Evolutionary conservation across 2,329 filamentous ascomycete genomes (phyloP), one percentile per base, ranked within the genome.

Genomic region (Xylariaceae sp.): DNA sequence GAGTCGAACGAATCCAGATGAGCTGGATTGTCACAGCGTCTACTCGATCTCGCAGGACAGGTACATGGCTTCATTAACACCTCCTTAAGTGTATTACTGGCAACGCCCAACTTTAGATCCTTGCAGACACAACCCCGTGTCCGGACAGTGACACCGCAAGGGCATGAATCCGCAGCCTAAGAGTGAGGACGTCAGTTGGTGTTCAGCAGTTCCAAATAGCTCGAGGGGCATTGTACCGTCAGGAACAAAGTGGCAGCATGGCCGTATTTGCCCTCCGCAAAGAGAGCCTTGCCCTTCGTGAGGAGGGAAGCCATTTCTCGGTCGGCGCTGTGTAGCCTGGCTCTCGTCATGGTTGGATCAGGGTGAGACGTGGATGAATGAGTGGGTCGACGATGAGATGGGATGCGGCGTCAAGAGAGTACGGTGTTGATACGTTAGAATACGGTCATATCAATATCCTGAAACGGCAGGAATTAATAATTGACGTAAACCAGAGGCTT

Each of bases 1-100:
- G 61, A 60, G 20, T 70, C 65, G 16, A 70, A 51, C 2, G 67
- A 63, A 26, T 63, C 55, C 4, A 69, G n/a, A n/a, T 70, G 68
- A 4, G 32, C n/a, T 18, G 42, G 7, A n/a, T 52, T 56, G 14
- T 59, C 59, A 44, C 69, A 71, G 16, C 67, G 67, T 18, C 49
- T 53, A 7, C 56, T 50, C 9, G 65, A 61, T 20, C 57, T 58
- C 10, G 63, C 62, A 19, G 61, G 62, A 50, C 66, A 68, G 40
- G 61, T 63, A 37, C 66, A 69, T n/a, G 58, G 43, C 45, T 63
- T 64, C 21, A 50, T 52, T 4, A 71, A 57, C 37, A 57, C 61
- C 7, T 49, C 48, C 40, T 65, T 64, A 21, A 71, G 45, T 1
- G 46, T 14, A 7, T 56, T 48, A 5, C 62, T 43, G 5, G 56